A percentile compares a stretch with the other conserved stretches of the same genome.
Conservation (phyloP, 768 basidiomycete species). For the Termitomyces eurrhizus region DNA sequence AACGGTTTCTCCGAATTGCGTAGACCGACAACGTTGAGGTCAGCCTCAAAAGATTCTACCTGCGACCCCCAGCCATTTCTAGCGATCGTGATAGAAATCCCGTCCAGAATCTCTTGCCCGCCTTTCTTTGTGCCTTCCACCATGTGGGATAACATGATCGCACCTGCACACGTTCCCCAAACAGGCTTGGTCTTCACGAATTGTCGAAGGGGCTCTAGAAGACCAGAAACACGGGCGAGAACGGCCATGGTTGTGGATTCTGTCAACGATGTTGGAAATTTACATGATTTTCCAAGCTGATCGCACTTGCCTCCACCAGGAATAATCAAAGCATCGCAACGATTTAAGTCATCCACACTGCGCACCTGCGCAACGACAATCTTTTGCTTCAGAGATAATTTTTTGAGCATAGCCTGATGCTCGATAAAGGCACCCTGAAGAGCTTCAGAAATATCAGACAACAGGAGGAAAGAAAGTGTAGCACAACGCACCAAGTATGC, state of each 20-base stretch:
- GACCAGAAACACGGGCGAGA: conserved; percentile 65
- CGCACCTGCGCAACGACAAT: conserved; percentile 60
- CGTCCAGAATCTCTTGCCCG: conserved; percentile 83
- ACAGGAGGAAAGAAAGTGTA: neutral
- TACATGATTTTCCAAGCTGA: neutral
- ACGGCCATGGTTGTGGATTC: conserved; percentile 93
- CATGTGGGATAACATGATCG: conserved; percentile 76
- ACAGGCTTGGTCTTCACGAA: conserved; percentile 74
- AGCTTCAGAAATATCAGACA: conserved; percentile 41
- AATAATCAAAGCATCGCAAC: conserved; percentile 84
- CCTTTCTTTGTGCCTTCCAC: conserved; percentile 80
- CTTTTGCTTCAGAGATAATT: conserved; percentile 41
- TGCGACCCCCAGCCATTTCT: conserved; percentile 95
- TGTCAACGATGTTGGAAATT: conserved; percentile 19
- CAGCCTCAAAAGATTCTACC: conserved; percentile 88
- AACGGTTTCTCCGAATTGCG: conserved; percentile 59
- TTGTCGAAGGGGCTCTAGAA: conserved; percentile 73
- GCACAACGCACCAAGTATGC: conserved; percentile 45
- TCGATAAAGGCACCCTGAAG: conserved; percentile 93
- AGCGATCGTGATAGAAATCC: conserved; percentile 73
- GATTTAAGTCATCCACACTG: conserved; percentile 65
- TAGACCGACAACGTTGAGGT: conserved; percentile 61
- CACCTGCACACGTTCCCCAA: conserved; percentile 97
- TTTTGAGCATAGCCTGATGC: conserved; percentile 70
- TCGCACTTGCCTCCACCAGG: conserved; percentile 76